Percentiles rank a stretch among this genome's conserved stretches.
Conservation (phyloP, 2,329 filamentous ascomycete genomes). For the Hymenoscyphus occultus region DNA sequence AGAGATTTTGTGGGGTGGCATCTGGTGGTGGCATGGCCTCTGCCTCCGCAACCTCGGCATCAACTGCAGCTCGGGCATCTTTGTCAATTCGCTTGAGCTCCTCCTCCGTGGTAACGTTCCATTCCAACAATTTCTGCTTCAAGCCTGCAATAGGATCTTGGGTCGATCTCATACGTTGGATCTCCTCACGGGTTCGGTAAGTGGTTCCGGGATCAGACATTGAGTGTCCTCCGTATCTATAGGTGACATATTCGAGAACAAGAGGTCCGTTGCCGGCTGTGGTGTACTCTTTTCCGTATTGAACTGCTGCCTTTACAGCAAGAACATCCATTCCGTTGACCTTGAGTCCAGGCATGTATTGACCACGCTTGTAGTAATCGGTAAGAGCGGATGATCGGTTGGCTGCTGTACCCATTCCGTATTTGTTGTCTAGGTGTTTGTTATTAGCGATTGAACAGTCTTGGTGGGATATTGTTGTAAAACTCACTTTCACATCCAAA, state of each 20-base stretch:
- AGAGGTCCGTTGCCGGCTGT: constrained; percentile 82
- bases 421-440: constrained; percentile 86
- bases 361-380: constrained; percentile 99
- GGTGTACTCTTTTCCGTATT: constrained; percentile 90
- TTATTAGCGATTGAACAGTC: constrained; percentile 30
- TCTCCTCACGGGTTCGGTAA: constrained; percentile 98
- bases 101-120: constrained; percentile 86
- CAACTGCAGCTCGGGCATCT: constrained; percentile 80
- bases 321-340: constrained; percentile 99
- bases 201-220: constrained; percentile 99
- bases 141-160: constrained; percentile 97
- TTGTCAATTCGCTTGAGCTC: constrained; percentile 97
- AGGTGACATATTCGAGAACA: constrained; percentile 98
- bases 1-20: constrained; percentile 76
- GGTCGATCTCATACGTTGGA: constrained; percentile 98
- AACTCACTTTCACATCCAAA: constrained; percentile 96
- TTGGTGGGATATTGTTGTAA: not conserved
- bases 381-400: constrained; percentile 91
- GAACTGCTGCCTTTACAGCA: constrained; percentile 91
- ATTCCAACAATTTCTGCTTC: constrained; percentile 97
- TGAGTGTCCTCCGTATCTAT: constrained; percentile 98
- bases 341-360: constrained; percentile 99
- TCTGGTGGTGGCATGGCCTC: constrained; percentile 86
- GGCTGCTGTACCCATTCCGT: constrained; percentile 98
- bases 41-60: constrained; percentile 83